These are phyloP conservation scores for Maudiozyma serrabonitensis DNA, from an alignment of 805 yeast species.

Conservation along the genomic window DNA sequence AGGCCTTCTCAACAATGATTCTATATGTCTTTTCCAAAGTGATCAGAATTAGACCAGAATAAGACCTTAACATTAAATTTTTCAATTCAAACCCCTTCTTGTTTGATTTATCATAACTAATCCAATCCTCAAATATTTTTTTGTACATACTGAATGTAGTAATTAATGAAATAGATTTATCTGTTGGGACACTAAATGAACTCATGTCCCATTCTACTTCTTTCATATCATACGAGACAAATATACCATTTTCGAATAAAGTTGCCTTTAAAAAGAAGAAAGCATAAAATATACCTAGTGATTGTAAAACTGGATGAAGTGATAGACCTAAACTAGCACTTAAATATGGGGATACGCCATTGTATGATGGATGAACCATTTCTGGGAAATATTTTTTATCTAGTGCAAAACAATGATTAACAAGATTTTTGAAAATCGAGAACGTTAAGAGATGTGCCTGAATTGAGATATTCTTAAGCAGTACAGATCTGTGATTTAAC, in stretches of 20 bases:
- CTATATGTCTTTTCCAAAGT: slow-evolving; percentile 12
- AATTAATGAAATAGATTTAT: slow-evolving; percentile 4
- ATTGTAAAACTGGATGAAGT: background rate
- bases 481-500: slow-evolving; percentile 6
- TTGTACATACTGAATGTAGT: slow-evolving; percentile 8
- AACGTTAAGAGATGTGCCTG: slow-evolving; percentile 11
- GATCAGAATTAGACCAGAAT: slow-evolving; percentile 4
- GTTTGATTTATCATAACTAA: slow-evolving; percentile 2
- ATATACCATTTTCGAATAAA: slow-evolving; percentile 7
- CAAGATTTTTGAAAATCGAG: slow-evolving; percentile 9
- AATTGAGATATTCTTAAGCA: slow-evolving; percentile 6
- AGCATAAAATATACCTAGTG: slow-evolving; percentile 4
- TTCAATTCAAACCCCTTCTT: slow-evolving; percentile 2
- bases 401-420: slow-evolving; percentile 5
- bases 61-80: slow-evolving; percentile 6
- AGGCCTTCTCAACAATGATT: slow-evolving; percentile 12
- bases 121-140: slow-evolving; percentile 7
- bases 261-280: slow-evolving; percentile 7
- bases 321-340: background rate
- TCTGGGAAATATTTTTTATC: slow-evolving; percentile 16
- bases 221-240: slow-evolving; percentile 1
- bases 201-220: slow-evolving; percentile 10
- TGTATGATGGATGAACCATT: slow-evolving; percentile 1
- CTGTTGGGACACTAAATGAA: slow-evolving; percentile 5
- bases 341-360: slow-evolving; percentile 16